Evolutionary conservation across 2,329 filamentous ascomycete species (phyloP).

Genomic region (Sordariomycetes sp.): DNA sequence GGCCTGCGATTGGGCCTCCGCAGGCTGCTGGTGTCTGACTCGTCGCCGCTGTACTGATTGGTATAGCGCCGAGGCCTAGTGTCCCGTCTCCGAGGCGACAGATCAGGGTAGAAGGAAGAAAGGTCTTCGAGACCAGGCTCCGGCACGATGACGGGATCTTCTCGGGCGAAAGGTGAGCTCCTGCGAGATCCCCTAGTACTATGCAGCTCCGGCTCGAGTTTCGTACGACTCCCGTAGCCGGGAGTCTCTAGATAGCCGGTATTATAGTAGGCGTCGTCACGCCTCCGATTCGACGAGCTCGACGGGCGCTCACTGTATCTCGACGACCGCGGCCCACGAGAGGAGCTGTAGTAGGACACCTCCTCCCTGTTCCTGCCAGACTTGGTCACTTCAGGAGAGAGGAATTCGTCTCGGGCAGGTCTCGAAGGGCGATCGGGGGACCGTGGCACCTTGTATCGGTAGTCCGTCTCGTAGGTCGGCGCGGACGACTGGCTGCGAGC

Average conservation of each 20-base stretch:
- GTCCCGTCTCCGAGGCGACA: slow-evolving; percentile 1
- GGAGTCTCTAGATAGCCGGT: slow-evolving; percentile 10
- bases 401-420: slow-evolving; percentile 20
- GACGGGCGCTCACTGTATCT: background rate
- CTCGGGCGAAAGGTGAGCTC: slow-evolving; percentile 1
- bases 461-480: background rate
- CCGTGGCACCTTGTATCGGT: background rate
- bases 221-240: slow-evolving; percentile 14
- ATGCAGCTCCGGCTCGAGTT: slow-evolving; percentile 7
- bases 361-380: slow-evolving; percentile 31
- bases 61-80: background rate
- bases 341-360: slow-evolving; percentile 18
- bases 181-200: background rate
- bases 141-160: background rate
- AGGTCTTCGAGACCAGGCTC: background rate
- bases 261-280: slow-evolving; percentile 1
- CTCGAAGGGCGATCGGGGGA: background rate
- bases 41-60: background rate
- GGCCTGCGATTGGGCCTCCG: background rate
- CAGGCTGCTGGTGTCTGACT: background rate
- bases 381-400: slow-evolving; percentile 32
- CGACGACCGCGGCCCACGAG: background rate
- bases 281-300: background rate
- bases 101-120: background rate
- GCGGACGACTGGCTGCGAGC: slow-evolving; percentile 2